Base-by-base conservation (phyloP, 352 stramenopile genomes). In the Pythium guiyangense region DNA sequence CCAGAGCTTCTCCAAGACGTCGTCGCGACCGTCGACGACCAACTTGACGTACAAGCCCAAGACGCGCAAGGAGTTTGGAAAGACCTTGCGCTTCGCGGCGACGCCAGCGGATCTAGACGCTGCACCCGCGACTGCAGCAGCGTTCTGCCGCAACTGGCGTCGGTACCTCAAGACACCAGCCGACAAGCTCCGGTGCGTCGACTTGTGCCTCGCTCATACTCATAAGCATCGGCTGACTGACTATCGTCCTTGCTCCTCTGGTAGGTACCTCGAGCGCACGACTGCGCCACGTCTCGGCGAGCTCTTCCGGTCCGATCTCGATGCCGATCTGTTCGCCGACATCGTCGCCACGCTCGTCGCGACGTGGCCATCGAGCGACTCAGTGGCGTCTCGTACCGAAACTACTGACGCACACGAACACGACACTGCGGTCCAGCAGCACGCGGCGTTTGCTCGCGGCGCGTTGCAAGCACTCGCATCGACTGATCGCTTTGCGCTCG, bases 61-160 rank as follows among this genome's bases (percentile, higher is more conserved):
- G 22, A 27, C 44, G 10, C 52, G 53, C 22, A 82, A 77, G 52
- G 67, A 66, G 35, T 62, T 55, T 43, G 63, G 60, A 6, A 60
- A 60, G 5, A 54, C 62, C 11, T 57, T 70, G n/a, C 43, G 58
- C 14, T 63, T 81, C n/a, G 53, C 69, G 31, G 40, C 64, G 11
- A 17, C 68, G 35, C 60, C 50, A 3, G 42, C 62, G 0, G 54
- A 63, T 4, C n/a, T 79, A 6, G 60, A 71, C 45, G 39, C 60
- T 2, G 62, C 75, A 17, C 78, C 84, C 12, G 49, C 57, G 26
- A 79, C 67, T 1, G 65, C 80, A 0, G 67, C 79, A 0, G 79
- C 86, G 15, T 94, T 94, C 55, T 72, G 71, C 35, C 80, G 82
- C 18, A 84, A 78, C 44, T 94, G 85, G 85, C 69, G 66, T 10